Percentiles rank a stretch among this genome's conserved stretches.
These are phyloP conservation scores for Hanseniaspora lachancei DNA, from an alignment of 805 yeast genomes.

Conservation along the genomic window DNA sequence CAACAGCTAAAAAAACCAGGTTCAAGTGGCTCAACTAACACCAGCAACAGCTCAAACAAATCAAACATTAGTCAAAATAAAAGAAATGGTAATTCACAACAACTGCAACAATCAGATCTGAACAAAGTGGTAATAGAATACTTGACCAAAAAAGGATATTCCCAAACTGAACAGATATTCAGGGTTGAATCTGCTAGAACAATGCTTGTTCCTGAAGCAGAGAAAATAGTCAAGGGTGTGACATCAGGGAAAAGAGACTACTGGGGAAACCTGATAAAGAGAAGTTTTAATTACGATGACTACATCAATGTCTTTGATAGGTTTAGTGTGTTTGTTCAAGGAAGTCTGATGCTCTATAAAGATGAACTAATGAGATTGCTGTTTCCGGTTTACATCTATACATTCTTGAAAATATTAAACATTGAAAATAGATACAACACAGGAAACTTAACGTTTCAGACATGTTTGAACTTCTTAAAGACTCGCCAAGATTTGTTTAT, in stretches of 20 bases:
- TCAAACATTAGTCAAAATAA: constrained; percentile 12
- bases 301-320: constrained; percentile 71
- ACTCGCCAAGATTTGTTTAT: constrained; percentile 42
- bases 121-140: constrained; percentile 88
- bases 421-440: constrained; percentile 40
- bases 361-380: constrained; percentile 73
- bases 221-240: constrained; percentile 15
- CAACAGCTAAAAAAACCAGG: not conserved
- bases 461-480: constrained; percentile 64
- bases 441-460: constrained; percentile 55
- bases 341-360: constrained; percentile 79
- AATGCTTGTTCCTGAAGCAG: constrained; percentile 33
- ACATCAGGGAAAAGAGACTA: constrained; percentile 22
- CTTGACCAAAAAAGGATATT: constrained; percentile 84
- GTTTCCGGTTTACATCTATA: constrained; percentile 87
- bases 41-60: constrained; percentile 8
- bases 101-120: constrained; percentile 53
- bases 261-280: constrained; percentile 21
- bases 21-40: not conserved
- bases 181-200: constrained; percentile 70
- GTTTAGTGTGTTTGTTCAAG: constrained; percentile 77
- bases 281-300: constrained; percentile 40
- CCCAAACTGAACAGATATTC: constrained; percentile 84
- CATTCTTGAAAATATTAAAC: constrained; percentile 60
- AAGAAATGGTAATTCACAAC: constrained; percentile 36